Evolutionary conservation across 2,329 filamentous ascomycete genomes (phyloP).

Genomic region (Incumbomyces delicatus): DNA sequence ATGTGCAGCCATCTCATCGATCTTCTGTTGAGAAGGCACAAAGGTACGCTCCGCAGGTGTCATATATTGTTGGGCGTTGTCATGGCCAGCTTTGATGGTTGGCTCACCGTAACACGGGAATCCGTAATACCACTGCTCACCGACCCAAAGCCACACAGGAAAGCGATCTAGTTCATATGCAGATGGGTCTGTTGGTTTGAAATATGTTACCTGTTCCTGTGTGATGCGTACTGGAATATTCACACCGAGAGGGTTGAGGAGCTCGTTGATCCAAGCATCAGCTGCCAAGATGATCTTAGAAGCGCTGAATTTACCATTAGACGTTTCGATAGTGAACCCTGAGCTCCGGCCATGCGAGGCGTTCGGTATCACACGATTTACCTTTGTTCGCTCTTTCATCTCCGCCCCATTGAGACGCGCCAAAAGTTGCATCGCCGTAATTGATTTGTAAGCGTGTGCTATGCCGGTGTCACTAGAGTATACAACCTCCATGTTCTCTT

Average conservation of each 20-base stretch:
- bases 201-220: conserved; percentile 25
- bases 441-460: conserved; percentile 21
- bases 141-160: conserved; percentile 24
- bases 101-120: conserved; percentile 24
- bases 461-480: conserved; percentile 24
- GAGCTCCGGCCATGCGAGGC: conserved; percentile 5
- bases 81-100: conserved; percentile 23
- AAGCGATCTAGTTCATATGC: conserved; percentile 15
- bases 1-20: conserved; percentile 18
- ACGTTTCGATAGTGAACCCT: conserved; percentile 17
- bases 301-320: conserved; percentile 17
- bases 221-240: conserved; percentile 22
- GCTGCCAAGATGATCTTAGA: conserved; percentile 22
- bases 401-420: conserved; percentile 20
- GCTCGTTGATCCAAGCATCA: conserved; percentile 23
- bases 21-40: conserved; percentile 21
- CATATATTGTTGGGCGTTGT: conserved; percentile 22
- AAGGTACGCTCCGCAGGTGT: conserved; percentile 22
- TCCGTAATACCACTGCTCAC: conserved; percentile 20
- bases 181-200: conserved; percentile 18
- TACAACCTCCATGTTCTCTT: conserved; percentile 18
- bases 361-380: conserved; percentile 18
- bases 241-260: conserved; percentile 17
- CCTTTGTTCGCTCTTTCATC: conserved; percentile 20
- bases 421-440: conserved; percentile 19